A percentile compares a stretch with the other conserved stretches of the same genome.
Evolutionary conservation across 805 yeast species (phyloP).

Genomic region (Wickerhamomyces sydowiorum): DNA sequence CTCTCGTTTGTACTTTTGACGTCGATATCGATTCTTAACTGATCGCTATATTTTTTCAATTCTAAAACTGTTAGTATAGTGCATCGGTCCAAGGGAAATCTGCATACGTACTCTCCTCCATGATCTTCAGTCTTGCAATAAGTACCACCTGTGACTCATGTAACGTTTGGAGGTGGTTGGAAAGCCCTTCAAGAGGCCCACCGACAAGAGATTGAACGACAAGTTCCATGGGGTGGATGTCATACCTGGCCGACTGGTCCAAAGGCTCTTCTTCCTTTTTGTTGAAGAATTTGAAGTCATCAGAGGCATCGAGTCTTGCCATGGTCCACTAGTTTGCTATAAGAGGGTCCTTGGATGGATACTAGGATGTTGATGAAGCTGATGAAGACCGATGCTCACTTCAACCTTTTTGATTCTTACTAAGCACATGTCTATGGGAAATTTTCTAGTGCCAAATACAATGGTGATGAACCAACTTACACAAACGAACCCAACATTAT

Average conservation of each 20-base stretch:
- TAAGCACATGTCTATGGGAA: too few relatives aligned
- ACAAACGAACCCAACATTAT: neutral
- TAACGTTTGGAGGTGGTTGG: conserved; percentile 43
- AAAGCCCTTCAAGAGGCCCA: conserved; percentile 45
- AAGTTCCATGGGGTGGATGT: conserved; percentile 54
- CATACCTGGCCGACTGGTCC: conserved; percentile 8
- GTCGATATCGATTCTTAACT: conserved; percentile 15
- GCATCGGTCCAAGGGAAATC: too few relatives aligned
- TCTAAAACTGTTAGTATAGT: too few relatives aligned
- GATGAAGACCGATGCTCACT: too few relatives aligned
- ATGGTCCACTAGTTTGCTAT: neutral
- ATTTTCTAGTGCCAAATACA: too few relatives aligned
- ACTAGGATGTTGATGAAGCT: too few relatives aligned
- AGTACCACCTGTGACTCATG: conserved; percentile 54
- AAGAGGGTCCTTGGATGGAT: too few relatives aligned
- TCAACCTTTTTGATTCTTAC: too few relatives aligned
- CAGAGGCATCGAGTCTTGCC: neutral
- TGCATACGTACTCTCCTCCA: conserved; percentile 23
- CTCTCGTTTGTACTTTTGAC: conserved; percentile 17
- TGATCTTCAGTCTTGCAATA: conserved; percentile 39
- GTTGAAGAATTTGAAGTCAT: neutral
- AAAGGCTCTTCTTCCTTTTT: neutral
- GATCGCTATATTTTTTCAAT: conserved; percentile 23
- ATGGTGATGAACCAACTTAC: too few relatives aligned
- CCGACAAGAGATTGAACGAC: conserved; percentile 52